Evolutionary conservation across 1,284 basidiomycete genomes (phyloP), one percentile per base, ranked within the genome.

Genomic region (Ustilago trichophora): DNA sequence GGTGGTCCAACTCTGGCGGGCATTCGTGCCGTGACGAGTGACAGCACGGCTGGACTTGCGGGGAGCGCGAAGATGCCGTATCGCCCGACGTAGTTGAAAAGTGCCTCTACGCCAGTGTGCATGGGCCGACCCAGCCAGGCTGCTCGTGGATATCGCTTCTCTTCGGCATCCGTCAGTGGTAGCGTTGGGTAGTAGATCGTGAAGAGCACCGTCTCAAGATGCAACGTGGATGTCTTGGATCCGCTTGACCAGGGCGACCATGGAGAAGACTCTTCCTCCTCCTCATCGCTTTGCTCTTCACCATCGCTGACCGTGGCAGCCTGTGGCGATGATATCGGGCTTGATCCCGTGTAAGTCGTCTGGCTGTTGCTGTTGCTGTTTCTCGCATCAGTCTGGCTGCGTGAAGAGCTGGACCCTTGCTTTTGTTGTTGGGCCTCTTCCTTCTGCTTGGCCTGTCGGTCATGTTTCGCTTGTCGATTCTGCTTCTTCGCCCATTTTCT

Each of bases 191-290:
- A 76, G 55, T 77, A 78, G 33, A 78, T 46, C 18, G 67, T 72
- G 45, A 77, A 77, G 8, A 78, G 59, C n/a, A 75, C 58, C 4
- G 75, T 78, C 18, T 65, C 66, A 12, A 77, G 64, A 27, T 74
- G 67, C 38, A 78, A 42, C 0, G 75, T 78, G 15, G 56, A 52
- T 1, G 63, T 68, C 26, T 66, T 65, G 13, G 58, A 56, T 16
- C 56, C 57, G 9, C 47, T 33, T 3, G 55, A 45, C 36, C 67
- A 67, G 0, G 72, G 72, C 8, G 52, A 60, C 55, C 58, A 71
- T 9, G 27, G 25, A 2, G 40, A 32, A n/a, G 47, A 27, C 3
- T 32, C 32, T 25, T 50, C 45, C 3, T 54, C 46, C 18, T 52
- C 29, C 12, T 50, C 29, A 6, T 52, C n/a, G n/a, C n/a, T n/a